These are phyloP conservation scores for Pulveroboletus sp. DNA, from an alignment of 768 basidiomycete genomes.

Conservation along the genomic window DNA sequence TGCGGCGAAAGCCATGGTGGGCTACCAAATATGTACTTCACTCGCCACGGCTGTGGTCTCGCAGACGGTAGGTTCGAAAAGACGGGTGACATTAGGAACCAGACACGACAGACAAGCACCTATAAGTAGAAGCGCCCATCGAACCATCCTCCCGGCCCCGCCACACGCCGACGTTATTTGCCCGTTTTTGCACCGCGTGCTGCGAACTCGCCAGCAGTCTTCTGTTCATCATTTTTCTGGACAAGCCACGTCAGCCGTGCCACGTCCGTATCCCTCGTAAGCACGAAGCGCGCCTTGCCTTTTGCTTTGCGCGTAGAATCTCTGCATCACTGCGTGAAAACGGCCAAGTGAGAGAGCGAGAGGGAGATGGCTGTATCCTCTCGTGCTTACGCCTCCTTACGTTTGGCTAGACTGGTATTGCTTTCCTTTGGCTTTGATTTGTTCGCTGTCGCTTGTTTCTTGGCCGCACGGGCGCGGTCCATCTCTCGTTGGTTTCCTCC, in stretches of 20 bases:
- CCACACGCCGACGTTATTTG: constrained; percentile 35
- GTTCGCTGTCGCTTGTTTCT: constrained; percentile 50
- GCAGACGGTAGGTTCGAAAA: no score
- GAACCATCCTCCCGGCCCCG: no score
- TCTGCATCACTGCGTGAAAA: constrained; percentile 61
- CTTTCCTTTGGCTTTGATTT: constrained; percentile 72
- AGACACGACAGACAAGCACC: constrained; percentile 3
- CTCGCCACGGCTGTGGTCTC: neutral
- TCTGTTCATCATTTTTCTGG: constrained; percentile 56
- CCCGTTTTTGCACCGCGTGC: constrained; percentile 10
- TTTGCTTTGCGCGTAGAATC: constrained; percentile 71
- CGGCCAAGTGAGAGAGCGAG: constrained; percentile 23
- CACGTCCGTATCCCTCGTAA: neutral
- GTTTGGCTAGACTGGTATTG: constrained; percentile 53
- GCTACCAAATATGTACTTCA: constrained; percentile 11
- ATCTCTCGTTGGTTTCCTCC: constrained; percentile 81
- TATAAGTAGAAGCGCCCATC: no score
- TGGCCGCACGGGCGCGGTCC: constrained; percentile 69
- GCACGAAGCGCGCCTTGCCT: constrained; percentile 41
- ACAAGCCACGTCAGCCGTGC: constrained; percentile 6
- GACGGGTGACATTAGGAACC: constrained; percentile 13
- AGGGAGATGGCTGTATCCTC: constrained; percentile 8
- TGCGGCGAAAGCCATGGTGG: constrained; percentile 19
- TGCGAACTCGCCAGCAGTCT: constrained; percentile 29
- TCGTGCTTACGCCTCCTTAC: constrained; percentile 67